Conservation (phyloP, 1,284 basidiomycete genomes). For the Rhodotorula sp. region DNA sequence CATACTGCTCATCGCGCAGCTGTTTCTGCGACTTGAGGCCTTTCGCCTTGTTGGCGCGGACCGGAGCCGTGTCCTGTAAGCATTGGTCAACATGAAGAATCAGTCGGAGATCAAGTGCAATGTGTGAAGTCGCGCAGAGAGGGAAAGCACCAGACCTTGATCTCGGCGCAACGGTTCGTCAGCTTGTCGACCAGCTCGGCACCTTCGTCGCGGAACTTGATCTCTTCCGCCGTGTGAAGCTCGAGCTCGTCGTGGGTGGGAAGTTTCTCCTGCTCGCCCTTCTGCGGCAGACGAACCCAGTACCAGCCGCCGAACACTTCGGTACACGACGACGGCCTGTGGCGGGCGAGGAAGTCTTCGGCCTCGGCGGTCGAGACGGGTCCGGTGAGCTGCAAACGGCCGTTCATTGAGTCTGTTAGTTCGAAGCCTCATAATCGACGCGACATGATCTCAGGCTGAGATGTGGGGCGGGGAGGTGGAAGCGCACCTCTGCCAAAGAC, state of each 20-base stretch:
- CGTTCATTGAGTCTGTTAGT: background rate
- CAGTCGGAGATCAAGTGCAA: too few relatives aligned
- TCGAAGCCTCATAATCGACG: background rate
- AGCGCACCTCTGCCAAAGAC: background rate
- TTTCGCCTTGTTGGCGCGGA: conserved; percentile 33
- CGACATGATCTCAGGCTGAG: background rate
- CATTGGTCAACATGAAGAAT: too few relatives aligned
- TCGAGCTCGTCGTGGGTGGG: conserved; percentile 4
- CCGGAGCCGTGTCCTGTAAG: conserved; percentile 27
- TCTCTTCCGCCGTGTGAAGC: background rate
- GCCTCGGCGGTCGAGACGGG: conserved; percentile 8
- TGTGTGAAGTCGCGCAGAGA: background rate
- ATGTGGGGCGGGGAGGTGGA: background rate
- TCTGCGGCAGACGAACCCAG: conserved; percentile 9
- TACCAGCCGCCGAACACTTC: conserved; percentile 9
- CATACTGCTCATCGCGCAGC: conserved; percentile 24
- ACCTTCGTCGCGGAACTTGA: conserved; percentile 10
- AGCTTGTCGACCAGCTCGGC: conserved; percentile 15
- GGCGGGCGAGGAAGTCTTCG: conserved; percentile 9
- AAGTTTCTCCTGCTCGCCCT: background rate
- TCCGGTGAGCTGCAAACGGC: conserved; percentile 20
- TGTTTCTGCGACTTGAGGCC: conserved; percentile 30
- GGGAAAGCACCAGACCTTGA: conserved; percentile 19
- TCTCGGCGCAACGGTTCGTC: conserved; percentile 13
- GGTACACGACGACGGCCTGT: conserved; percentile 11